These are phyloP conservation scores for Calocera cornea DNA, from an alignment of 768 basidiomycete genomes.

Conservation along the genomic window DNA sequence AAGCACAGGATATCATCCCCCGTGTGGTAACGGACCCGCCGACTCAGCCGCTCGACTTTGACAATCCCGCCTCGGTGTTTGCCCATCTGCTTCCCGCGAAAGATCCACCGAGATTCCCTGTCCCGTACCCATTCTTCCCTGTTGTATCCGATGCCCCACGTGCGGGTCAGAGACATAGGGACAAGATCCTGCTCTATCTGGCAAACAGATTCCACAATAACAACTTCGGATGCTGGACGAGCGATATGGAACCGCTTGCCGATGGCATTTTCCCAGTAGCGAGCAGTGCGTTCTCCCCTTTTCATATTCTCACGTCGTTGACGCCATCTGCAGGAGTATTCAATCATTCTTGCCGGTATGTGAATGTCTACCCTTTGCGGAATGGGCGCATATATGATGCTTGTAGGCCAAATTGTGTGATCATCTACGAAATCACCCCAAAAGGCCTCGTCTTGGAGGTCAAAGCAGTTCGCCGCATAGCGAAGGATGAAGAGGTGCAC, in stretches of 20 bases:
- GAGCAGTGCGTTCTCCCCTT: slow-evolving; percentile 28
- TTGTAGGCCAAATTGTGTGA: not conserved
- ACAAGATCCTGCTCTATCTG: not conserved
- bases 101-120: not conserved
- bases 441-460: slow-evolving; percentile 44
- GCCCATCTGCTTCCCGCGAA: not conserved
- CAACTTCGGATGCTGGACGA: slow-evolving; percentile 65
- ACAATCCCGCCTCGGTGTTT: not conserved
- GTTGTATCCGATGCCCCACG: not conserved
- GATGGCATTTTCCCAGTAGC: slow-evolving; percentile 67
- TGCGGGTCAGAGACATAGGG: not conserved
- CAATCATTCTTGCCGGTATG: slow-evolving; percentile 72
- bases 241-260: slow-evolving; percentile 45
- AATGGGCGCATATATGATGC: slow-evolving; percentile 2
- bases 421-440: not conserved
- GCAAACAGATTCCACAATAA: slow-evolving; percentile 49
- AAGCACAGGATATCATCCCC: not conserved
- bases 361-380: slow-evolving; percentile 49
- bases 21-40: not conserved
- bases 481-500: slow-evolving; percentile 49
- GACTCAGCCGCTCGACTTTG: not conserved
- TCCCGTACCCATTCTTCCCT: not conserved
- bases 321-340: slow-evolving; percentile 33
- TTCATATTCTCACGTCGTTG: not conserved
- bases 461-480: slow-evolving; percentile 46